These are phyloP conservation scores for Phaeotremella skinneri DNA, from an alignment of 768 basidiomycete genomes.

Conservation along the genomic window DNA sequence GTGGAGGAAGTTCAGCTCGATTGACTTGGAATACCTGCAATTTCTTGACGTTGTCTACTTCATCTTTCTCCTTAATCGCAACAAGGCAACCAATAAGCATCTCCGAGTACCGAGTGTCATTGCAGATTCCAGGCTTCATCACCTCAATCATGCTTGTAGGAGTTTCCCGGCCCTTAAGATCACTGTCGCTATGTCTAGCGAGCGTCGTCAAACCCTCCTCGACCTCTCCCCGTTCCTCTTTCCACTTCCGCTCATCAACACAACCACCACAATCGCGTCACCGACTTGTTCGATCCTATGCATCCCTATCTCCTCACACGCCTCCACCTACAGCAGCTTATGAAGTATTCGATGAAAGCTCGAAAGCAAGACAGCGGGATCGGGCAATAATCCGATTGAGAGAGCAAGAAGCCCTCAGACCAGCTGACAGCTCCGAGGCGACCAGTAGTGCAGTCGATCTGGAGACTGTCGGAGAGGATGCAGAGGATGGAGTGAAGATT, in stretches of 20 bases:
- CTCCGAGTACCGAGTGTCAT: too few relatives aligned
- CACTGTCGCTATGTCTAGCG: too few relatives aligned
- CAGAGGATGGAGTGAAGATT: slow-evolving; percentile 47
- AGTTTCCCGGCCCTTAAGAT: neutral
- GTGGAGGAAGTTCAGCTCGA: neutral
- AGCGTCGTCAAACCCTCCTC: neutral
- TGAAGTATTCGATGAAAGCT: slow-evolving; percentile 79
- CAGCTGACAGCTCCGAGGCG: neutral
- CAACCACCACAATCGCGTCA: neutral
- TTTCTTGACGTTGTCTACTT: neutral
- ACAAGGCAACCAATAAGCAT: too few relatives aligned
- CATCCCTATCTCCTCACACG: slow-evolving; percentile 47
- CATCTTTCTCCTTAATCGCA: neutral
- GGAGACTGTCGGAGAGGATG: slow-evolving; percentile 58
- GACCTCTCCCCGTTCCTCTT: neutral
- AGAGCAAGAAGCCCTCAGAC: slow-evolving; percentile 52
- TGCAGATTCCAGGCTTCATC: too few relatives aligned
- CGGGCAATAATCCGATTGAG: slow-evolving; percentile 61
- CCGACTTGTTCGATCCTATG: slow-evolving; percentile 26
- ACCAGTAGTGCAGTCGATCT: slow-evolving; percentile 10
- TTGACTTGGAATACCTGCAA: neutral
- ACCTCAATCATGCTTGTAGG: too few relatives aligned
- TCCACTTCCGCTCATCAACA: neutral
- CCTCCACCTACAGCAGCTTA: slow-evolving; percentile 61
- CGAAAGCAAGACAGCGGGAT: slow-evolving; percentile 75